Evolutionary conservation across 2,329 filamentous ascomycete genomes (phyloP), one percentile per base, ranked within the genome.

Genomic region (Mycosphaerella sp.): DNA sequence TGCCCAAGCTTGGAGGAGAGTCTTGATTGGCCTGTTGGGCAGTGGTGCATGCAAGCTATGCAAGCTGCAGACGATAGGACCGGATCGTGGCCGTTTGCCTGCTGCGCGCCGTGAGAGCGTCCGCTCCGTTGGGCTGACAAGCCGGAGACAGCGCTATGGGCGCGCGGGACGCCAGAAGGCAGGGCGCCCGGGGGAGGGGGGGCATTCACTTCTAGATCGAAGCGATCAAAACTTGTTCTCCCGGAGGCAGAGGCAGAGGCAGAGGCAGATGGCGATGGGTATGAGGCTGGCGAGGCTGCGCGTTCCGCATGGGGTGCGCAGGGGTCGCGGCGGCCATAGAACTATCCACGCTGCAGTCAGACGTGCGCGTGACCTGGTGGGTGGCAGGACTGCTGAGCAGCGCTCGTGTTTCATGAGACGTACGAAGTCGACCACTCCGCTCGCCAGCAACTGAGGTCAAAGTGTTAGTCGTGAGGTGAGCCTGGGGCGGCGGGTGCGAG

Each of bases 1-100:
- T 50, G 40, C 47, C 41, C 34, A 50, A 39, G 32, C 10, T 13
- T 28, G 25, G 35, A 25, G 34, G n/a, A 28, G 7, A 12, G 10
- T 12, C 17, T 13, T 35, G 45, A 48, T 48, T 48, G 45, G 45
- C 45, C 21, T 35, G 14, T 56, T 48, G 50, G 53, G 53, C 47
- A 27, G 41, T 41, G 28, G 42, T 56, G 50, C 53, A 55, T 48
- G 45, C 45, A 48, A 34, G 30, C 30, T 34, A 34, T 37, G 43
- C 32, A 16, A 16, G 36, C 36, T 21, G 28, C 35, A 27, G 27
- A 27, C 45, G 30, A 36, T 48, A 48, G 45, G 45, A 41, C 45
- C 45, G 45, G 45, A 41, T 48, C 45, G 45, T 41, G 45, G 45
- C 45, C 45, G 45, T 48, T 28, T 48, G 45, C 45, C 40, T 36